Percentiles rank a stretch among this genome's conserved stretches.
Conservation (phyloP, 805 yeast species). For the Cephaloascus fragrans region DNA sequence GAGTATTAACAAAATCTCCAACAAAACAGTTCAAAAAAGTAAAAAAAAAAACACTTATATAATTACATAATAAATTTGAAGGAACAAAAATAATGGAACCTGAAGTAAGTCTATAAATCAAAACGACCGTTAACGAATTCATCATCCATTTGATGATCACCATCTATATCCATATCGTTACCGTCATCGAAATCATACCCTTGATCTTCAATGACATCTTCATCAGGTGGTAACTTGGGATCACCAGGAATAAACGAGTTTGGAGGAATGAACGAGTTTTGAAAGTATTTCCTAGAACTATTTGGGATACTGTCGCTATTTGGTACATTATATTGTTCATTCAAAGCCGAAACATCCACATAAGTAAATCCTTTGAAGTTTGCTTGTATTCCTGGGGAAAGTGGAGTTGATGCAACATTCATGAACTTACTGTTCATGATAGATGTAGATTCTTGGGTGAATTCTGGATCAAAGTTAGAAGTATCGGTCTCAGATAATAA, state of each 20-base stretch:
- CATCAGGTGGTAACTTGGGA: slow-evolving; percentile 74
- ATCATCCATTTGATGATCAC: slow-evolving; percentile 60
- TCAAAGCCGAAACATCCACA: slow-evolving; percentile 89
- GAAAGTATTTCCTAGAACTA: background rate
- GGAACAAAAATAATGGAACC: background rate
- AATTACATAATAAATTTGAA: no score
- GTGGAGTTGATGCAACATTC: slow-evolving; percentile 65
- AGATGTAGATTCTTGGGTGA: slow-evolving; percentile 85
- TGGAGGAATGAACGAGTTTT: background rate
- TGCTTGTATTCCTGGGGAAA: slow-evolving; percentile 92
- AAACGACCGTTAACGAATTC: slow-evolving; percentile 86
- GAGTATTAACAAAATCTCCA: no score
- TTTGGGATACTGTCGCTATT: slow-evolving; percentile 10
- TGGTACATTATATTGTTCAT: slow-evolving; percentile 52
- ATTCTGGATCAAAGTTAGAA: slow-evolving; percentile 95
- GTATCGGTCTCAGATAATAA: slow-evolving; percentile 87
- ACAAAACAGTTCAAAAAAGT: no score
- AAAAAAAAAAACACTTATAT: no score
- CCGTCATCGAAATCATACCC: slow-evolving; percentile 28
- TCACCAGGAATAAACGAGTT: slow-evolving; percentile 71
- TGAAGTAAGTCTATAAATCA: slow-evolving; percentile 41
- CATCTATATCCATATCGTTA: slow-evolving; percentile 41
- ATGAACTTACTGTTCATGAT: slow-evolving; percentile 60
- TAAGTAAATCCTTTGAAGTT: slow-evolving; percentile 95
- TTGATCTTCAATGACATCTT: slow-evolving; percentile 67